Conservation (phyloP, 176 grass and related monocot genomes). For the Melocanna baccifera region DNA sequence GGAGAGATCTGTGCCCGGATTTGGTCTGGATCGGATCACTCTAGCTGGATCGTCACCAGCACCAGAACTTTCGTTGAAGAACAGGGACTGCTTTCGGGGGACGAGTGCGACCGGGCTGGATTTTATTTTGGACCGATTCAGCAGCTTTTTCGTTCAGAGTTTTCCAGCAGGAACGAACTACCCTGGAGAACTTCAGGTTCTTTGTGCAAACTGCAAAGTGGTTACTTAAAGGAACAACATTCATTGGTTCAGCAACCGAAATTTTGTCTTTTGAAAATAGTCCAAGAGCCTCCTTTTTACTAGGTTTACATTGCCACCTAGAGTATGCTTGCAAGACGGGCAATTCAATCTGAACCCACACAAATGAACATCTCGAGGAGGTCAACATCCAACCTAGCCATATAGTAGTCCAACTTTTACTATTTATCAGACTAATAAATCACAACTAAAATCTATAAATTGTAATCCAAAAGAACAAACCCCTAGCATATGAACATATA, state of each 20-base stretch:
- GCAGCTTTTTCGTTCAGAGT: not conserved
- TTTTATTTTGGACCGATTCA: not conserved
- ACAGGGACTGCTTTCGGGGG: not conserved
- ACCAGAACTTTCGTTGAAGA: not conserved
- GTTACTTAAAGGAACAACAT: not conserved
- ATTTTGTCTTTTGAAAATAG: not conserved
- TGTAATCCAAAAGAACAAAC: rapidly evolving
- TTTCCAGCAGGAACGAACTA: not conserved
- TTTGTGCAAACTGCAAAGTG: not conserved
- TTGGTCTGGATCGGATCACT: not conserved
- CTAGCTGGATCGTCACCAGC: not conserved
- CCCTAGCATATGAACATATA: not conserved
- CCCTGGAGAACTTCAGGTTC: not conserved
- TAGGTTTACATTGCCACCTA: not conserved
- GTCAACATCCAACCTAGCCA: not conserved
- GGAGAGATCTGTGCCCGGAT: not conserved
- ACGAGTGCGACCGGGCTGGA: not conserved
- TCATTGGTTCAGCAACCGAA: not conserved
- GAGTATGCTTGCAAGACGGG: not conserved
- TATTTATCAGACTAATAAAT: too few relatives aligned
- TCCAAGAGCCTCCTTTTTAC: not conserved
- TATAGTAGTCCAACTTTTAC: not conserved
- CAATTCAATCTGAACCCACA: not conserved
- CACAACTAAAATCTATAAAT: too few relatives aligned
- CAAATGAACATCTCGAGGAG: not conserved